Evolutionary conservation across 1,139 yeast genomes (phyloP), one percentile per base, ranked within the genome.

Genomic region (Suhomyces ambrosiae): DNA sequence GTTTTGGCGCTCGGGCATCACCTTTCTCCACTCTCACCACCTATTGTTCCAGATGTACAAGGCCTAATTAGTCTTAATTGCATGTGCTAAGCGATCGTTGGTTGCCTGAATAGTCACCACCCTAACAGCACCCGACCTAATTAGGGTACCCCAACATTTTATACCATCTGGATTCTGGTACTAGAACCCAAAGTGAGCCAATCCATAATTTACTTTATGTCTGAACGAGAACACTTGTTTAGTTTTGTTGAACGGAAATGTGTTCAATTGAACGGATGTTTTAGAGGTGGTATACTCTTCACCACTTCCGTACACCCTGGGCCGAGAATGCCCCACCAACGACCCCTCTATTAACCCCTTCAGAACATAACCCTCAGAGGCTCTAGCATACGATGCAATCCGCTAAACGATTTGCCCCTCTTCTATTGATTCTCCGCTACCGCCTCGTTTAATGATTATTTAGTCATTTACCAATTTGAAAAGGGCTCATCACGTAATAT

Each of bases 61-160:
- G 30, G 38, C 38, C 42, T 34, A 38, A 34, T 34, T 38, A 35
- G 42, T 38, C 10, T 22, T 7, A 30, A 23, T 23, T 25, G 42
- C 42, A 38, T 38, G 42, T 38, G 42, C 25, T 38, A 32, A 38
- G 36, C 42, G 38, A 38, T 35, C 37, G 27, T 21, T 22, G 32
- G 32, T 29, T 35, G 33, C 42, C 42, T 32, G 33, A 38, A 34
- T 38, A 38, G 42, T 32, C 42, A 17, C 21, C n/a, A 10, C 11
- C 14, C 17, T 14, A n/a, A 4, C 13, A 9, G 9, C 15, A 14
- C 13, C 12, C 7, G 33, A 38, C 42, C 42, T 32, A 38, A 34
- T 38, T 32, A 24, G 38, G 36, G 30, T 27, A 12, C 4, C 32
- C 25, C 31, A 30, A 30, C 38, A 30, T 19, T 23, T 27, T 11